Conservation (phyloP, 176 grass and related monocot genomes). For the Guadua angustifolia region DNA sequence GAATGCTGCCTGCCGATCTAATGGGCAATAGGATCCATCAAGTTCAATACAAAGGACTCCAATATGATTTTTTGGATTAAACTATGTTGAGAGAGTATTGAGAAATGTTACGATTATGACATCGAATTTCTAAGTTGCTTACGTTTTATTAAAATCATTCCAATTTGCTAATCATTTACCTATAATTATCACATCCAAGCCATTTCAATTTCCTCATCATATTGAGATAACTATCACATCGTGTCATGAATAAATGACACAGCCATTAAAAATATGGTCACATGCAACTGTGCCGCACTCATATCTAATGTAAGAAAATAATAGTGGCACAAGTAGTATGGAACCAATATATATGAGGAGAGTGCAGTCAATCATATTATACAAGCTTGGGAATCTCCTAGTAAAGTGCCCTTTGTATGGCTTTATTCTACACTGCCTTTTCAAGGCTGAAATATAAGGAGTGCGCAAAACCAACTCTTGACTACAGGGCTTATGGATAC, state of each 20-base stretch:
- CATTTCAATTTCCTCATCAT: not conserved
- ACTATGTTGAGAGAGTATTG: not conserved
- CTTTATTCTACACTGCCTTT: not conserved
- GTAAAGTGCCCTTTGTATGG: not conserved
- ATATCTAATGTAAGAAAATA: constrained; percentile 10
- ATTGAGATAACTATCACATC: not conserved
- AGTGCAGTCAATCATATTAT: not conserved
- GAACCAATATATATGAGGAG: too few relatives aligned
- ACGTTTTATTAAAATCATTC: not conserved
- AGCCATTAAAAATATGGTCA: not conserved
- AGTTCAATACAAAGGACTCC: not conserved
- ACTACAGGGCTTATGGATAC: not conserved
- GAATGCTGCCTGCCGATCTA: not conserved
- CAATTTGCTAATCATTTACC: not conserved
- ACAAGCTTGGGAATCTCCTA: not conserved
- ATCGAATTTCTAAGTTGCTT: not conserved
- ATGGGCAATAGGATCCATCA: not conserved
- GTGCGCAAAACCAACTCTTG: not conserved
- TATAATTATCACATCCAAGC: not conserved
- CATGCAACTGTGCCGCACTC: not conserved
- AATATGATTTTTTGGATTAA: not conserved
- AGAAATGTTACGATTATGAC: not conserved
- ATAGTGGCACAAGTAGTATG: not conserved
- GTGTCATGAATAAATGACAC: not conserved
- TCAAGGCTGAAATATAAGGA: not conserved